These are phyloP conservation scores for Yamadazyma phyllophila DNA, from an alignment of 805 yeast species.

Conservation along the genomic window DNA sequence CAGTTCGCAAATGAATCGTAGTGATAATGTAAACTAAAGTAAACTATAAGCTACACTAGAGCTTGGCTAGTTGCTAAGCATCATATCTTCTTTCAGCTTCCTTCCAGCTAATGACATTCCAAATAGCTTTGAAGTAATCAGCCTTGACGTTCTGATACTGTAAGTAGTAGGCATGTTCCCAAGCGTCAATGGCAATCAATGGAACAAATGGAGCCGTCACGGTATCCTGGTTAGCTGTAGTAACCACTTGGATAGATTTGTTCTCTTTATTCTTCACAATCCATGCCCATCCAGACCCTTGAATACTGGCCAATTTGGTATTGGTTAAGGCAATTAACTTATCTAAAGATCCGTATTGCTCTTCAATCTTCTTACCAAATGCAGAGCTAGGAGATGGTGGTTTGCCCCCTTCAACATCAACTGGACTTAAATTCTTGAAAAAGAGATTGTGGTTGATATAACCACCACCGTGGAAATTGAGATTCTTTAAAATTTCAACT, in stretches of 20 bases:
- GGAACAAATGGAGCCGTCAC: slow-evolving; percentile 43
- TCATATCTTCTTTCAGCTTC: slow-evolving; percentile 47
- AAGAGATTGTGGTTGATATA: slow-evolving; percentile 49
- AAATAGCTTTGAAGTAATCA: slow-evolving; percentile 49
- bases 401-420: slow-evolving; percentile 55
- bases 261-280: slow-evolving; percentile 45
- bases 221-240: slow-evolving; percentile 50
- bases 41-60: not conserved
- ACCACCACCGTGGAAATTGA: slow-evolving; percentile 53
- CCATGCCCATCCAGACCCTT: slow-evolving; percentile 56
- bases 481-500: slow-evolving; percentile 42
- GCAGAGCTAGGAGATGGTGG: slow-evolving; percentile 46
- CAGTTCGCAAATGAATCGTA: no score
- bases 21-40: no score
- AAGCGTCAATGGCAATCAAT: slow-evolving; percentile 50
- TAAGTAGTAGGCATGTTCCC: slow-evolving; percentile 55
- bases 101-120: slow-evolving; percentile 51
- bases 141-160: slow-evolving; percentile 51
- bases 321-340: slow-evolving; percentile 41
- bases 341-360: slow-evolving; percentile 46
- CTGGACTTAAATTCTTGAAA: slow-evolving; percentile 50
- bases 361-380: slow-evolving; percentile 35
- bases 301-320: slow-evolving; percentile 45
- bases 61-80: not conserved
- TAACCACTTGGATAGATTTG: slow-evolving; percentile 45